Percentiles rank a stretch among this genome's conserved stretches.
Conservation (phyloP, 371 early-diverging fungal species). For the Actinomucor elegans region DNA sequence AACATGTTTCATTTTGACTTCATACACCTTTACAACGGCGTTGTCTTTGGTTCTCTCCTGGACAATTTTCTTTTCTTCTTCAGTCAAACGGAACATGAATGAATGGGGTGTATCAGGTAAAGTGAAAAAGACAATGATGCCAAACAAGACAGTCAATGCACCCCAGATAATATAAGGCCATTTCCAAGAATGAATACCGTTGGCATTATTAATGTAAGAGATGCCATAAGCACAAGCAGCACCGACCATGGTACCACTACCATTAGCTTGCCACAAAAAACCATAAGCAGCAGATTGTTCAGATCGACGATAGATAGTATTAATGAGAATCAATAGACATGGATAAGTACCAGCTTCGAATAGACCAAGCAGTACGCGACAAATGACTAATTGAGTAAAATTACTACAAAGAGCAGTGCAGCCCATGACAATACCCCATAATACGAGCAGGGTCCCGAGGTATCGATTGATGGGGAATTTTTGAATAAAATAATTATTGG, state of each 20-base stretch:
- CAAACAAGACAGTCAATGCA: slow-evolving; percentile 17
- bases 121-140: slow-evolving; percentile 24
- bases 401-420: slow-evolving; percentile 21
- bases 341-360: slow-evolving; percentile 35
- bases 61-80: slow-evolving; percentile 27
- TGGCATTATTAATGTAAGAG: slow-evolving; percentile 17
- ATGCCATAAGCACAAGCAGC: slow-evolving; percentile 21
- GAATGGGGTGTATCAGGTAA: slow-evolving; percentile 22
- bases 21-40: slow-evolving; percentile 19
- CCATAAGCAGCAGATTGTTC: slow-evolving; percentile 31
- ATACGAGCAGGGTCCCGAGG: slow-evolving; percentile 21
- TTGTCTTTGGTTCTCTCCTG: slow-evolving; percentile 23
- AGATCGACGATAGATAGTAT: slow-evolving; percentile 31
- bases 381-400: slow-evolving; percentile 27
- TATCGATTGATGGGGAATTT: slow-evolving; percentile 28
- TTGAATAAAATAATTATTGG: slow-evolving; percentile 37
- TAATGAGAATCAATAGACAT: slow-evolving; percentile 24
- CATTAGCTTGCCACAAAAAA: slow-evolving; percentile 15
- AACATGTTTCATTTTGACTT: slow-evolving; percentile 22
- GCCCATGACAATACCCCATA: slow-evolving; percentile 36
- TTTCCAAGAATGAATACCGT: slow-evolving; percentile 20
- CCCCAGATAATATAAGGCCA: slow-evolving; percentile 34
- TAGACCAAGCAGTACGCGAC: slow-evolving; percentile 31
- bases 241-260: slow-evolving; percentile 22
- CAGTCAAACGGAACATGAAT: slow-evolving; percentile 15